phyloP scores from a whole-genome alignment of 768 basidiomycete species.

The Boletus sp. region DNA sequence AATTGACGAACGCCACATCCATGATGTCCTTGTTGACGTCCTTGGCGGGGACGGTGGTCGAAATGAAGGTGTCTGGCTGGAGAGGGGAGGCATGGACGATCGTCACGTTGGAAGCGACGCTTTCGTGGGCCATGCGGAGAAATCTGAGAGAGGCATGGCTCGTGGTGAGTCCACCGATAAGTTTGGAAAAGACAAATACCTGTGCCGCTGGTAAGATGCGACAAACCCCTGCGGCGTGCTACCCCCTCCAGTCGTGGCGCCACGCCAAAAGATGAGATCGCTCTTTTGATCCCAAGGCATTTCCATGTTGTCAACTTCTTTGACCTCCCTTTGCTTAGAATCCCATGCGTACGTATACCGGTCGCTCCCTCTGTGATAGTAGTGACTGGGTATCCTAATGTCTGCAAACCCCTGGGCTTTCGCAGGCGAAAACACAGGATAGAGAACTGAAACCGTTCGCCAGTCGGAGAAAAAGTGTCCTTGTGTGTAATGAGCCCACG shows the following conservation, averaged over 20 bases:
- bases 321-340: conserved; percentile 63
- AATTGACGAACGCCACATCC: conserved; percentile 85
- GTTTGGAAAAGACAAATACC: conserved; percentile 40
- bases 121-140: conserved; percentile 72
- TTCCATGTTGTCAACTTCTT: conserved; percentile 84
- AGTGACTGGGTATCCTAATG: conserved; percentile 93
- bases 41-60: conserved; percentile 56
- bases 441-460: conserved; percentile 83
- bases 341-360: conserved; percentile 94
- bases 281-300: conserved; percentile 84
- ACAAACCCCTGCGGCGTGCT: conserved; percentile 83
- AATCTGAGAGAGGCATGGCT: conserved; percentile 39
- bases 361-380: conserved; percentile 83
- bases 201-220: conserved; percentile 81
- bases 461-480: conserved; percentile 98
- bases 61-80: conserved; percentile 53
- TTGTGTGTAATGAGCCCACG: conserved; percentile 83
- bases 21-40: conserved; percentile 76
- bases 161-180: neutral
- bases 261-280: conserved; percentile 92
- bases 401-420: conserved; percentile 84
- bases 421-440: conserved; percentile 92
- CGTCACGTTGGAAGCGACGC: conserved; percentile 47
- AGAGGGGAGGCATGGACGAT: conserved; percentile 71
- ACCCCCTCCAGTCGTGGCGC: conserved; percentile 94